Conservation (phyloP, 441 rosid species). For the Adansonia grandidieri region DNA sequence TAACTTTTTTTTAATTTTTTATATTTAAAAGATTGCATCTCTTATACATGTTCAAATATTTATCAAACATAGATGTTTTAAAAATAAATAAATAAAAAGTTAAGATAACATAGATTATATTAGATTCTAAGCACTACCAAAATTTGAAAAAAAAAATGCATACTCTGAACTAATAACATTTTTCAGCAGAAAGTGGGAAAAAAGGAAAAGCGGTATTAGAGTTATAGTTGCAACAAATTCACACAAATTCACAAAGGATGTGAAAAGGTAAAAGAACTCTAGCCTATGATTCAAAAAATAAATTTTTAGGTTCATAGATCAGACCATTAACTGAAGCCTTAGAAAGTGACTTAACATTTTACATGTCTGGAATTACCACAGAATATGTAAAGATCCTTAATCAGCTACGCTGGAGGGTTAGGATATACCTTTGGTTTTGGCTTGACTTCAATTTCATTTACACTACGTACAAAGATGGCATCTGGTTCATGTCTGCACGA, state of each 20-base stretch:
- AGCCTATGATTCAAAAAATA: conserved; percentile 14
- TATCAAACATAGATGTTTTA: too few species aligned
- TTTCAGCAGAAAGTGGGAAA: not conserved
- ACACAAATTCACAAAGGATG: not conserved
- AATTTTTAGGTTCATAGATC: not conserved
- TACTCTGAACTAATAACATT: not conserved
- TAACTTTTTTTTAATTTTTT: too few species aligned
- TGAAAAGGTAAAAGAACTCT: not conserved
- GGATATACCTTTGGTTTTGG: conserved; percentile 86
- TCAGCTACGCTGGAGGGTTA: conserved; percentile 61
- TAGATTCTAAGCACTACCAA: not conserved
- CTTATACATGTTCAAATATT: too few species aligned
- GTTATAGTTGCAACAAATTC: not conserved
- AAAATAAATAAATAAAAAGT: too few species aligned
- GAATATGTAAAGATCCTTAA: not conserved
- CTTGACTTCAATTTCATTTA: conserved; percentile 88
- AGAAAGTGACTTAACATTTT: not conserved
- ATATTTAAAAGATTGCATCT: too few species aligned
- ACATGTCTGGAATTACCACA: conserved; percentile 5
- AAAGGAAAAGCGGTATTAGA: not conserved
- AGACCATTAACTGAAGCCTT: conserved; percentile 36
- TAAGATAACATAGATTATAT: too few species aligned
- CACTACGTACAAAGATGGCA: conserved; percentile 69
- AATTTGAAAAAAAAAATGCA: not conserved
- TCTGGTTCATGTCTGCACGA: conserved; percentile 88